A percentile compares a stretch with the other conserved stretches of the same genome.
These are phyloP conservation scores for Mycena belliarum DNA, from an alignment of 768 basidiomycete genomes.

Conservation along the genomic window DNA sequence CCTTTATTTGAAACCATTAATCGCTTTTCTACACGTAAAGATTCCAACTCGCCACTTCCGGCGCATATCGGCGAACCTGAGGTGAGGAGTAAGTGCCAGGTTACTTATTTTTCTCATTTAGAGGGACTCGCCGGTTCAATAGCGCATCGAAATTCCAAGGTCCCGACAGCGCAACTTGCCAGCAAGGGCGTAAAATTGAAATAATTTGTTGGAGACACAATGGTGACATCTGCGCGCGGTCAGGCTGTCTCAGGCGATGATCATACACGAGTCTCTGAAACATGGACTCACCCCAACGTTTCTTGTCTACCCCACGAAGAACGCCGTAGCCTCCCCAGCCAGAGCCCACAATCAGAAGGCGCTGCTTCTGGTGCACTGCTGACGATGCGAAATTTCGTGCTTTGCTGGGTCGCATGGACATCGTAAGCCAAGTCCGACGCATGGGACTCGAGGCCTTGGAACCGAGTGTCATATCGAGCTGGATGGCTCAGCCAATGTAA, in stretches of 20 bases:
- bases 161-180: conserved; percentile 76
- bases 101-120: neutral
- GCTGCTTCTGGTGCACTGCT: conserved; percentile 35
- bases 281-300: conserved; percentile 59
- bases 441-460: neutral
- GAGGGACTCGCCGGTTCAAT: conserved; percentile 67
- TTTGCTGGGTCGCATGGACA: neutral
- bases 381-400: conserved; percentile 43
- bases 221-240: conserved; percentile 53
- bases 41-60: conserved; percentile 47
- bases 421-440: neutral
- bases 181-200: conserved; percentile 72
- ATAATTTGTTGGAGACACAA: conserved; percentile 66
- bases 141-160: conserved; percentile 79
- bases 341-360: conserved; percentile 70
- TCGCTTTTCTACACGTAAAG: neutral
- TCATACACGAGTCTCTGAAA: neutral
- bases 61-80: conserved; percentile 58
- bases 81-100: too few species aligned
- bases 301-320: conserved; percentile 66
- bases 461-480: too few species aligned
- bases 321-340: conserved; percentile 82
- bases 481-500: too few species aligned
- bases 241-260: neutral
- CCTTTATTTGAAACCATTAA: conserved; percentile 34